Evolutionary conservation across 1,139 yeast species (phyloP).

Genomic region (Chernovozyma sophiae-reginae): DNA sequence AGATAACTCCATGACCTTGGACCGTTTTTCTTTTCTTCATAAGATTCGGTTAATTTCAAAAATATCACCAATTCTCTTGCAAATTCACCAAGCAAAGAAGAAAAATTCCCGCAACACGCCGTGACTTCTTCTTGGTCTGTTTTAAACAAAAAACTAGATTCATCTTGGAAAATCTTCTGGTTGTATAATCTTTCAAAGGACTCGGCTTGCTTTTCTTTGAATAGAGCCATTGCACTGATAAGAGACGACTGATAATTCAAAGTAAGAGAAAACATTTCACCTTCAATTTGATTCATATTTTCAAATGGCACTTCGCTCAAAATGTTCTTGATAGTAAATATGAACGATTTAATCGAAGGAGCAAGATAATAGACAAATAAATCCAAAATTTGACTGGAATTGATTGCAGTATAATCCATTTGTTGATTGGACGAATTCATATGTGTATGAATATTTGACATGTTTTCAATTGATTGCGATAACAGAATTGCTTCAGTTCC

Average conservation of each 20-base stretch:
- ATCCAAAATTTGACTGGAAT: slow-evolving; percentile 54
- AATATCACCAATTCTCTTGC: slow-evolving; percentile 54
- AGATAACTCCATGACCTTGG: background rate
- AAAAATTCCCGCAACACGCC: slow-evolving; percentile 80
- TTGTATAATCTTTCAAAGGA: slow-evolving; percentile 58
- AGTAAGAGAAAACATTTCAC: slow-evolving; percentile 29
- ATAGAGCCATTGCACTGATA: slow-evolving; percentile 48
- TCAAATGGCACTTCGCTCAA: slow-evolving; percentile 59
- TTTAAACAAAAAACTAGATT: slow-evolving; percentile 36
- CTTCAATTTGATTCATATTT: slow-evolving; percentile 12
- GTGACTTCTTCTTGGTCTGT: slow-evolving; percentile 78
- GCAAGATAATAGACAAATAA: slow-evolving; percentile 65
- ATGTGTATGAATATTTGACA: slow-evolving; percentile 16
- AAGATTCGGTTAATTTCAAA: slow-evolving; percentile 43
- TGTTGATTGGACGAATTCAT: slow-evolving; percentile 10
- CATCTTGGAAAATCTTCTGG: slow-evolving; percentile 51
- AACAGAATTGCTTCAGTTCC: slow-evolving; percentile 3
- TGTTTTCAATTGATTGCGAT: slow-evolving; percentile 26
- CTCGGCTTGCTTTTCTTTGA: slow-evolving; percentile 51
- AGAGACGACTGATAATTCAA: slow-evolving; percentile 48
- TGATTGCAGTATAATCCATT: slow-evolving; percentile 26
- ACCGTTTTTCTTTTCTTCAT: slow-evolving; percentile 23
- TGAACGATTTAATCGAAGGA: slow-evolving; percentile 67
- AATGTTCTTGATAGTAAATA: slow-evolving; percentile 60
- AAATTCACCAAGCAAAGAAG: slow-evolving; percentile 59